Percentiles rank a stretch among this genome's conserved stretches.
Conservation (phyloP, 305 asterid genomes). For the Fraxinus platypoda region DNA sequence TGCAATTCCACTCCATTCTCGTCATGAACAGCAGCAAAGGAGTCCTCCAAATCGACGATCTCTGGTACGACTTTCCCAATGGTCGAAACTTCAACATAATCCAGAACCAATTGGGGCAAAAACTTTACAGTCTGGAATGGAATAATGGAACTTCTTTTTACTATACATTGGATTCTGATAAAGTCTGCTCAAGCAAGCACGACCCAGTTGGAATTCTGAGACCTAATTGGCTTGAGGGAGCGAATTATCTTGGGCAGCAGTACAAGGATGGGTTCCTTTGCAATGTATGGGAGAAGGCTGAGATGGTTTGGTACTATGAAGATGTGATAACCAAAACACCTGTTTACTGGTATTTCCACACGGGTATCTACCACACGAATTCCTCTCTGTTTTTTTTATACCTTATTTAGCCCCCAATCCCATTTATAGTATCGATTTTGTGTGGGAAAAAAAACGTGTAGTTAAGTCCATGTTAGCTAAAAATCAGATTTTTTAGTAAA, state of each 20-base stretch:
- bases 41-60: constrained; percentile 48
- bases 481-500: too few species aligned
- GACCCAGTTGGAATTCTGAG: constrained; percentile 35
- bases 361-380: constrained; percentile 24
- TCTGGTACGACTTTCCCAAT: constrained; percentile 71
- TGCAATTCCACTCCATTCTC: constrained; percentile 67
- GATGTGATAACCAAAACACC: constrained; percentile 61
- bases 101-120: constrained; percentile 52
- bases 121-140: constrained; percentile 64
- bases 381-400: background rate
- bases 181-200: constrained; percentile 38
- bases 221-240: constrained; percentile 63
- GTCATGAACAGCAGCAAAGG: constrained; percentile 46
- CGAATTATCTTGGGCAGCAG: constrained; percentile 48
- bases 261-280: constrained; percentile 64
- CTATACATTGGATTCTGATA: constrained; percentile 49
- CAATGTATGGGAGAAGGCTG: constrained; percentile 69
- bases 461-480: too few species aligned
- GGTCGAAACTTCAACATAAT: constrained; percentile 71
- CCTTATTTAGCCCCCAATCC: background rate
- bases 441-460: too few species aligned
- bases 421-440: too few species aligned
- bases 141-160: constrained; percentile 60
- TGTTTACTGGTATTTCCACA: constrained; percentile 56
- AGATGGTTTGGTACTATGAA: constrained; percentile 61